A percentile compares a stretch with the other conserved stretches of the same genome.
Conservation (phyloP, 2,329 filamentous ascomycete genomes). For the Paraphoma chrysanthemicola region DNA sequence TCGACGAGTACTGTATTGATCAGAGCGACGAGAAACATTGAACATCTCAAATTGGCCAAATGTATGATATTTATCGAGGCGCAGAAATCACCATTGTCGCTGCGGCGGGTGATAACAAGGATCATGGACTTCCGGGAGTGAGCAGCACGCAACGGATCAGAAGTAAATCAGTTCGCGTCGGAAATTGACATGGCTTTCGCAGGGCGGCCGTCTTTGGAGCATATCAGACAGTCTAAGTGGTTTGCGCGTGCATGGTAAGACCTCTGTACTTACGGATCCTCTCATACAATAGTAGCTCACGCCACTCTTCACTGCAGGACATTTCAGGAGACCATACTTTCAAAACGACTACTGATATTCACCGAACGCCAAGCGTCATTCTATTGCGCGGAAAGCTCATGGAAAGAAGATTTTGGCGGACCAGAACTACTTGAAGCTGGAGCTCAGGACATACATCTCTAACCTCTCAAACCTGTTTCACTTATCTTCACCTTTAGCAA, state of each 20-base stretch:
- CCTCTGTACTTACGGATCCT: background rate
- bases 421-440: background rate
- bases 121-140: constrained; percentile 9
- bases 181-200: background rate
- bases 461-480: background rate
- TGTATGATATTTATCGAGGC: constrained; percentile 12
- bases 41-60: constrained; percentile 9
- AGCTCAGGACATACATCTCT: too few species aligned
- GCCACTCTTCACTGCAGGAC: background rate
- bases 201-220: background rate
- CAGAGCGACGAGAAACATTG: background rate
- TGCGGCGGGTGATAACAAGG: constrained; percentile 19
- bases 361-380: constrained; percentile 8
- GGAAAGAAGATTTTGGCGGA: background rate
- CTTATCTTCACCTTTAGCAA: too few species aligned
- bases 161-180: background rate
- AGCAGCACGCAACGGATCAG: background rate
- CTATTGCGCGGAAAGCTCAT: background rate
- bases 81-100: constrained; percentile 18
- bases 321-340: constrained; percentile 6
- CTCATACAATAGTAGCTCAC: background rate
- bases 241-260: constrained; percentile 2
- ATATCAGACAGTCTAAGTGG: background rate
- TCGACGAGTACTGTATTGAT: constrained; percentile 10
- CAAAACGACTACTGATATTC: constrained; percentile 2